Evolutionary conservation across 208 protist species (phyloP), one percentile per base, ranked within the genome.

Genomic region (Trypanosoma lewisi): DNA sequence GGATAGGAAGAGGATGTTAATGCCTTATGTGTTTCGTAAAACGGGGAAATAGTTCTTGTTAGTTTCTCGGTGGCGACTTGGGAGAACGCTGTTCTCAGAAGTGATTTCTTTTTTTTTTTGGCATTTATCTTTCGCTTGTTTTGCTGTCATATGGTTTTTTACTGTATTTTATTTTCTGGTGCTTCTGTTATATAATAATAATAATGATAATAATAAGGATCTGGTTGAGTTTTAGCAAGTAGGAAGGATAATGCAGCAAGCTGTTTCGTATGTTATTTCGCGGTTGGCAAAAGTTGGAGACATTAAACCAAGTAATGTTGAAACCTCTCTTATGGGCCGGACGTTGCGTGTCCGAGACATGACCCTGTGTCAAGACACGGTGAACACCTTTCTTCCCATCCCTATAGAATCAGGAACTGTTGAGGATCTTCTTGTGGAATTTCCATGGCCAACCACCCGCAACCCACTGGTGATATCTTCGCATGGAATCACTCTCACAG

Each of bases 221-320:
- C 23, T 27, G 6, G 21, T 50, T 8, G 17, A 4, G 21, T 5
- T 27, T 21, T 50, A 5, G 12, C 21, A 30, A 19, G 2, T 50
- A 28, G 44, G 47, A 17, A 60, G 23, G 31, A 54, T 51, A 8
- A 89, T 95, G 89, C 77, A 87, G 23, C 68, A 80, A 42, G 60
- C 87, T 19, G 54, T 92, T 57, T 89, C 89, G 4, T 95, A 86
- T 59, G 62, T 95, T 37, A 70, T 93, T 2, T 74, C 68, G 12
- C 52, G 52, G 8, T 28, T 95, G 21, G 75, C 83, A 17, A 85
- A 89, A 48, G 69, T 95, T 17, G 89, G 83, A 14, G 85, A 95
- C 66, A 73, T 92, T 39, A 68, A 77, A 34, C 79, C 80, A 0
- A 60, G 41, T 0, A 80, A 93, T 56, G 74, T 95, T 3, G 73